Evolutionary conservation across 306 rosid genomes (phyloP), one percentile per base, ranked within the genome.

Genomic region (Boehmeria nivea): DNA sequence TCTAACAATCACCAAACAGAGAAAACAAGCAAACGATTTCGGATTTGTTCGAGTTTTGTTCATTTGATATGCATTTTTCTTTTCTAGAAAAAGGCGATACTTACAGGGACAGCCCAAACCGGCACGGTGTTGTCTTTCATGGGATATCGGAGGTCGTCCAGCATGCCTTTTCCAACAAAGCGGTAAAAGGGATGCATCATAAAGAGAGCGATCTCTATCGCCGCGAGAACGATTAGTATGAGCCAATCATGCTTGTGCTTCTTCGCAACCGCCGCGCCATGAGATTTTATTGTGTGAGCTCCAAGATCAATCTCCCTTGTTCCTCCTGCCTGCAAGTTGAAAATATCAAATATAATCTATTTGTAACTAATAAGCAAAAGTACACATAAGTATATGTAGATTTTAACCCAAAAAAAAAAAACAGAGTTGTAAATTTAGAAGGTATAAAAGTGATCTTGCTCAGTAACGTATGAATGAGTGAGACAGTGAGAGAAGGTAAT

Each of bases 31-130:
- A n/a, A n/a, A n/a, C n/a, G n/a, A n/a, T n/a, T n/a, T n/a, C n/a
- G n/a, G n/a, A n/a, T n/a, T n/a, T n/a, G n/a, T n/a, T n/a, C n/a
- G n/a, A n/a, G n/a, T 31, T 54, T 19, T 49, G 55, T 42, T 21
- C 16, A 12, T 59, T 58, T 10, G 20, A 2, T 27, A 60, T 7
- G 7, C 7, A 33, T 33, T 33, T 33, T 11, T 11, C 38, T 33
- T 33, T 4, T 33, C 11, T 33, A 14, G 19, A 31, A 56, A 54
- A 39, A 18, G 15, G 25, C 10, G 21, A 38, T 34, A 68, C 85
- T 80, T 67, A 91, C 98, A 37, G 95, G 95, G 52, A 91, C 94
- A 51, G 98, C 74, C 98, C 98, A 91, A 20, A 68, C 36, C 22
- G 98, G 98, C n/a, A 91, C 94, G 8, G 94, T 84, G 72, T 78